These are phyloP conservation scores for Paraleonurus japonicus DNA, from an alignment of 257 asterid species.

Conservation along the genomic window DNA sequence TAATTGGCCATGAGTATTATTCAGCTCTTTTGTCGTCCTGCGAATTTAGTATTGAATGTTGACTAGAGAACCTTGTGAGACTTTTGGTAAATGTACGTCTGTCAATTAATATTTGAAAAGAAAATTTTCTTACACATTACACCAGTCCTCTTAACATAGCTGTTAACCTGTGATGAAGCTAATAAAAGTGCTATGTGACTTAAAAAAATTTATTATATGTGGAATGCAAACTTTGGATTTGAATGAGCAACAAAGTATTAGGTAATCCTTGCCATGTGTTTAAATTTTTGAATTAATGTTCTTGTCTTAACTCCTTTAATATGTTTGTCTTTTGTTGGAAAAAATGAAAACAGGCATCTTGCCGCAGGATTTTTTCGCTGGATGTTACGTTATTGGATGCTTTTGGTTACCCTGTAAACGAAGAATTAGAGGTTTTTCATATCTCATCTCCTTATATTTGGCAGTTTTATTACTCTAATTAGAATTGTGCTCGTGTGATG, in stretches of 20 bases:
- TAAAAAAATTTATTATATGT: not conserved
- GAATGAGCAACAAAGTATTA: not conserved
- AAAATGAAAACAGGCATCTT: constrained; percentile 75
- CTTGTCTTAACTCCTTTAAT: constrained; percentile 20
- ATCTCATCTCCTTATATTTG: constrained; percentile 3
- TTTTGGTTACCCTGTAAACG: constrained; percentile 53
- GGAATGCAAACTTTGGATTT: constrained; percentile 14
- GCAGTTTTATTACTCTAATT: not conserved
- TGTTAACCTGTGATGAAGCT: not conserved
- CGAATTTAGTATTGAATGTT: not conserved
- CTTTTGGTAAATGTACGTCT: not conserved
- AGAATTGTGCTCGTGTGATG: not conserved
- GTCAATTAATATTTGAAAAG: not conserved
- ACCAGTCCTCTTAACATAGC: not conserved
- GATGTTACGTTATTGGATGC: constrained; percentile 65
- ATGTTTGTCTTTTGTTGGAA: not conserved
- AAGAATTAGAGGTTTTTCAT: constrained; percentile 64
- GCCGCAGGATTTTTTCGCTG: constrained; percentile 78
- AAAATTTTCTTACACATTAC: not conserved
- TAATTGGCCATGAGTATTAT: not conserved
- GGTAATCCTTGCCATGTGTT: not conserved
- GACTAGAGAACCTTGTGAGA: constrained; percentile 1
- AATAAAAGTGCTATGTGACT: not conserved
- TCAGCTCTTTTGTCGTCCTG: not conserved
- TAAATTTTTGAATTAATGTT: not conserved